Evolutionary conservation across 1,284 basidiomycete species (phyloP), one percentile per base, ranked within the genome.

Genomic region (Ceratobasidium sp.): DNA sequence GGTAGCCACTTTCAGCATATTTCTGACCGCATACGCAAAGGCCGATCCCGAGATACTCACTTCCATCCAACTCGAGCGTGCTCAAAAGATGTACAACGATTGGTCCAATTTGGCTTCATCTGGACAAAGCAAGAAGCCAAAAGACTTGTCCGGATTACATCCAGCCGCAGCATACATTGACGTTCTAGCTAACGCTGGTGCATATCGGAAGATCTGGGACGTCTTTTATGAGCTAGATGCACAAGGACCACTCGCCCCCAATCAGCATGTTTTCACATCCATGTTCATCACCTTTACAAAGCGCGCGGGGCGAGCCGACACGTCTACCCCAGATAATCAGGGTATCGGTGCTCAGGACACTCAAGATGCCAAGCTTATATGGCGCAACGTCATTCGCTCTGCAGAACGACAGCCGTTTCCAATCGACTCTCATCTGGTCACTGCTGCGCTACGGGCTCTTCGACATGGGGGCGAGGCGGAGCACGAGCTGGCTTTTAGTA

Each of bases 121-220:
- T 11, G 42, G 26, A 28, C 1, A 28, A 20, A 37, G 11, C n/a
- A 49, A n/a, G 5, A 7, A 17, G 4, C 31, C 17, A 7, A 47
- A 65, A 49, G 20, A n/a, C 10, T 8, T 61, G 17, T 10, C 45
- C 37, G 51, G 33, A 5, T 31, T 49, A 15, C 69, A 23, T 88
- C 91, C 11, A 82, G 91, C 47, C 86, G 87, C 35, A 81, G 85
- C 61, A 73, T 94, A 93, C 80, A 87, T 94, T 66, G 87, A 85
- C 74, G 87, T 93, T 53, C 87, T 94, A 6, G 89, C 88, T 54
- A 86, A 86, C 37, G 86, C 88, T 4, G 87, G 86, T 17, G 82
- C 87, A 10, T 87, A 89, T 78, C 89, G 91, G 79, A 87, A 88
- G 77, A 87, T 92, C 26, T 92, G 92, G 78, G 92, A 94, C 78